These are phyloP conservation scores for Debaryomyces robertsiae DNA, from an alignment of 1,139 yeast genomes.

Conservation along the genomic window DNA sequence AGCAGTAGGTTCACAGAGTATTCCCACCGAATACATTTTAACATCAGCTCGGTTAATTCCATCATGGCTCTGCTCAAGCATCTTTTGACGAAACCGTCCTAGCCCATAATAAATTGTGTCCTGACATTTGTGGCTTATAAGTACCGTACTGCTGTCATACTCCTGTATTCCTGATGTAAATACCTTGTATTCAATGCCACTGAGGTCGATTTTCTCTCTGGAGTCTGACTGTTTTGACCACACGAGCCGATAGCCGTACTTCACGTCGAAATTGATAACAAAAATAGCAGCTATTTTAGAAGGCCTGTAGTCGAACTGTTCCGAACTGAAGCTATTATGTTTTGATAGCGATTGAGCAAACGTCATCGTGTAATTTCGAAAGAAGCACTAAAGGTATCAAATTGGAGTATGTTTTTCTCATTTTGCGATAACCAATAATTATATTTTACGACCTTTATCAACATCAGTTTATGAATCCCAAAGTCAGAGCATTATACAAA, in stretches of 20 bases:
- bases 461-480: conserved; percentile 31
- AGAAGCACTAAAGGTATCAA: background rate
- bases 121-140: conserved; percentile 33
- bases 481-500: conserved; percentile 33
- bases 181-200: conserved; percentile 66
- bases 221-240: conserved; percentile 47
- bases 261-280: conserved; percentile 64
- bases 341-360: conserved; percentile 5
- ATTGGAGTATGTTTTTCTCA: conserved; percentile 6
- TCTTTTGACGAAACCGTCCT: conserved; percentile 36
- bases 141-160: conserved; percentile 47
- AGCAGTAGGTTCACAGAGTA: conserved; percentile 50
- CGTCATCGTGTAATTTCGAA: conserved; percentile 3
- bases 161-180: conserved; percentile 88
- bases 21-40: conserved; percentile 66
- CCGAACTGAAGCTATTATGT: conserved; percentile 6
- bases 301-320: conserved; percentile 16
- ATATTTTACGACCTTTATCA: background rate
- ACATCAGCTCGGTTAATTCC: conserved; percentile 51
- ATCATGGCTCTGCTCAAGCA: conserved; percentile 18
- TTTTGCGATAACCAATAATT: conserved; percentile 1
- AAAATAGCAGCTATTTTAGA: conserved; percentile 53
- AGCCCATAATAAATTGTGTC: conserved; percentile 40
- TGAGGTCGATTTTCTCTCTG: conserved; percentile 21
- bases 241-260: conserved; percentile 59